Evolutionary conservation across 148 eudicot species (phyloP).

Genomic region (Rhododendron molle): DNA sequence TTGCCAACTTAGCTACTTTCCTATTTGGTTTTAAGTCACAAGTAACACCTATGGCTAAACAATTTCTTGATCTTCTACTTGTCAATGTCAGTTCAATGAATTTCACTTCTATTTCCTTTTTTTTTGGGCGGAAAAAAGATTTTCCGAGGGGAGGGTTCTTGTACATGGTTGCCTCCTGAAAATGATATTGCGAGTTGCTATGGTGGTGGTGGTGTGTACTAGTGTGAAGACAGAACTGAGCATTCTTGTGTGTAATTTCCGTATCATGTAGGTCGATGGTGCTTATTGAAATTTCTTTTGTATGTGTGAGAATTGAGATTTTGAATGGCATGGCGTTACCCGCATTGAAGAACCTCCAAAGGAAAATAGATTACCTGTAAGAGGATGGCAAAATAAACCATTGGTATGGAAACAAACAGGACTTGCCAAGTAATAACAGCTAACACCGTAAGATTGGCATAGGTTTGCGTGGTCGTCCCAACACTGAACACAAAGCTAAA

Average conservation of each 20-base stretch:
- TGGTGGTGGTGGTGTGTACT: background rate
- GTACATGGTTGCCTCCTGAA: background rate
- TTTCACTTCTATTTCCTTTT: background rate
- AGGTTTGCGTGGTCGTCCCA: constrained; percentile 57
- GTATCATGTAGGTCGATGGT: background rate
- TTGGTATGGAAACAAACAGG: constrained; percentile 73
- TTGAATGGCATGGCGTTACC: background rate
- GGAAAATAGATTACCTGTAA: constrained; percentile 55
- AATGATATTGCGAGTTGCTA: background rate
- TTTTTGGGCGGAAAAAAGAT: background rate
- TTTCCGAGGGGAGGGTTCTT: background rate
- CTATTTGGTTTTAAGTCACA: background rate
- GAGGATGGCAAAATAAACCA: constrained; percentile 54
- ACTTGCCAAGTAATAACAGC: constrained; percentile 89
- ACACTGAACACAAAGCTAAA: constrained; percentile 54
- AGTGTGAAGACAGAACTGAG: background rate
- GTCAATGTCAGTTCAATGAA: background rate
- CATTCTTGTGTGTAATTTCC: background rate
- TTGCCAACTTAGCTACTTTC: background rate
- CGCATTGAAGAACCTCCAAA: background rate
- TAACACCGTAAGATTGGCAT: constrained; percentile 58
- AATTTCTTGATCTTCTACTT: background rate
- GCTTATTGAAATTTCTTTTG: background rate
- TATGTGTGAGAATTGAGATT: background rate
- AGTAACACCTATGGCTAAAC: background rate